These are phyloP conservation scores for Mercurialis annua DNA, from an alignment of 345 rosid species.

Conservation along the genomic window DNA sequence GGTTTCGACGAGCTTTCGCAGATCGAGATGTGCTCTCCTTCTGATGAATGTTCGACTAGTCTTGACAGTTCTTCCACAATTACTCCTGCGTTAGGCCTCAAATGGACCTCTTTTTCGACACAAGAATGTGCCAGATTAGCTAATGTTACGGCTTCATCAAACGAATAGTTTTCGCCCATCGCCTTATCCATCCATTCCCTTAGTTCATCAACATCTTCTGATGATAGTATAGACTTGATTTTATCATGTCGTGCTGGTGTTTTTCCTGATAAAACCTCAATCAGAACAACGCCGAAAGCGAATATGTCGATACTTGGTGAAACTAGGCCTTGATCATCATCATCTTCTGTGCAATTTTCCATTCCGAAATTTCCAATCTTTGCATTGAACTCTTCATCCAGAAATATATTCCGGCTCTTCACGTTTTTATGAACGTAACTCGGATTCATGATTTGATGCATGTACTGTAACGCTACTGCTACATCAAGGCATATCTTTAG, in stretches of 20 bases:
- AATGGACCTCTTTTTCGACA: slow-evolving; percentile 51
- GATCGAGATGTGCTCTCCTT: slow-evolving; percentile 36
- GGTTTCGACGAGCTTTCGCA: slow-evolving; percentile 74
- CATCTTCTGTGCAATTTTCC: slow-evolving; percentile 48
- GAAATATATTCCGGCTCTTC: slow-evolving; percentile 69
- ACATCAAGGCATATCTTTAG: slow-evolving; percentile 77
- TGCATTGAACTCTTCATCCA: slow-evolving; percentile 86
- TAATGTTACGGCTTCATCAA: slow-evolving; percentile 56
- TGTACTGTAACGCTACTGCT: slow-evolving; percentile 75
- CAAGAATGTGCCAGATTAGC: slow-evolving; percentile 72
- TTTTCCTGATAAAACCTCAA: slow-evolving; percentile 73
- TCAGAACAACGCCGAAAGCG: slow-evolving; percentile 63
- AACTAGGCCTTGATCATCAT: slow-evolving; percentile 35
- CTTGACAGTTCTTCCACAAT: slow-evolving; percentile 64
- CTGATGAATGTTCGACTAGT: slow-evolving; percentile 49
- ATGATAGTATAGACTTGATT: slow-evolving; percentile 36
- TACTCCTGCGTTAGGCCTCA: slow-evolving; percentile 75
- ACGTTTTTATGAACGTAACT: slow-evolving; percentile 68
- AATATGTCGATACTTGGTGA: slow-evolving; percentile 62
- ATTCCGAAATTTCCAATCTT: slow-evolving; percentile 77
- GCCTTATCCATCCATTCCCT: slow-evolving; percentile 74
- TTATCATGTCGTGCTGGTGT: slow-evolving; percentile 43
- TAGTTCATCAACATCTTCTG: slow-evolving; percentile 50
- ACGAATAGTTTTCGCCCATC: slow-evolving; percentile 66
- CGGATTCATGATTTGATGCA: slow-evolving; percentile 78